phyloP scores from a whole-genome alignment of 805 yeast species.

The Yarrowia bubula region DNA sequence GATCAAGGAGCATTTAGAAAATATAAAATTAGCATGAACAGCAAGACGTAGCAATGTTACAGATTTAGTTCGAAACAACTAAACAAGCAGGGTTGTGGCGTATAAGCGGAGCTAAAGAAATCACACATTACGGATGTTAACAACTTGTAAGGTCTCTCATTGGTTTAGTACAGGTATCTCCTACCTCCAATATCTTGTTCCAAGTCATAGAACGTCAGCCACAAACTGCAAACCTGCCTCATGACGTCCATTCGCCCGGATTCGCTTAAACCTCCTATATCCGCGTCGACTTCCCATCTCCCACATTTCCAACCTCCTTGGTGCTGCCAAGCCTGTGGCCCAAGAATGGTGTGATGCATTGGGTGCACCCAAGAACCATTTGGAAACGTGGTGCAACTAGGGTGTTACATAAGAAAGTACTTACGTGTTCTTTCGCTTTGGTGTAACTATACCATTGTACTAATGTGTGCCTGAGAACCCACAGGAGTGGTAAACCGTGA shows the following conservation, averaged over 20 bases:
- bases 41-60: too few relatives aligned
- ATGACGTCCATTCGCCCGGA: neutral
- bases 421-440: too few relatives aligned
- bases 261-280: neutral
- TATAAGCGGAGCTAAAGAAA: neutral
- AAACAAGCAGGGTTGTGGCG: too few relatives aligned
- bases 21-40: neutral
- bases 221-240: too few relatives aligned
- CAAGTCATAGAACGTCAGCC: too few relatives aligned
- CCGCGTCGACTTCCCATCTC: neutral
- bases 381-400: neutral
- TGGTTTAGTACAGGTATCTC: too few relatives aligned
- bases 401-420: neutral
- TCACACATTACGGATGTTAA: too few relatives aligned
- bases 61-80: too few relatives aligned
- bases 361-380: neutral
- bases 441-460: too few relatives aligned
- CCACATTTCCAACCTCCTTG: neutral
- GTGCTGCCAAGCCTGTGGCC: conserved; percentile 14
- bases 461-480: too few relatives aligned
- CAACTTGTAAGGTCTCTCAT: too few relatives aligned
- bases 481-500: too few relatives aligned
- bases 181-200: neutral
- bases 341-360: conserved; percentile 15
- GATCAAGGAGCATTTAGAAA: neutral